phyloP scores from a whole-genome alignment of 139 green algal species.

The Tetraselmis chui region DNA sequence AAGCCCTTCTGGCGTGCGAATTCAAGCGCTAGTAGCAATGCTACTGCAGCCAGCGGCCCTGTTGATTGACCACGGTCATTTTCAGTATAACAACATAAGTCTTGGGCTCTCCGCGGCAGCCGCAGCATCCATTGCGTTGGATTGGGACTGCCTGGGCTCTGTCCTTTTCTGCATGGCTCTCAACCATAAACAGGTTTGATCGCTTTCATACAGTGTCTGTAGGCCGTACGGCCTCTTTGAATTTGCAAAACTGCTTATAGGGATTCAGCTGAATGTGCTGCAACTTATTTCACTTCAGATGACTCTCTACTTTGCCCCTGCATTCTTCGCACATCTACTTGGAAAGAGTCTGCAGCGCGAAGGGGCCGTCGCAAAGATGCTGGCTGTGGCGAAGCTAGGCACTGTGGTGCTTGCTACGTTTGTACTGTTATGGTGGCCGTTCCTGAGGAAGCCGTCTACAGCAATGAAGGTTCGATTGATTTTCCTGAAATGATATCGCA shows the following conservation, averaged over 20 bases:
- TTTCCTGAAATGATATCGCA: too few relatives aligned
- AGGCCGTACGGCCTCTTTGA: too few relatives aligned
- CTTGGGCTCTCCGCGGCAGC: conserved; percentile 59
- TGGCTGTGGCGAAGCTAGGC: conserved; percentile 43
- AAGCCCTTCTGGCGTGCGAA: neutral
- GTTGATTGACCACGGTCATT: conserved; percentile 97
- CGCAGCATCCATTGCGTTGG: conserved; percentile 2
- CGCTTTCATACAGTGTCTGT: too few relatives aligned
- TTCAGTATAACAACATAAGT: conserved; percentile 95
- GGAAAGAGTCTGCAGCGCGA: conserved; percentile 59
- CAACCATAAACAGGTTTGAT: conserved; percentile 86
- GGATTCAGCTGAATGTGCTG: too few relatives aligned
- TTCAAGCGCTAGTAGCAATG: conserved; percentile 31
- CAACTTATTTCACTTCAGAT: conserved; percentile 72
- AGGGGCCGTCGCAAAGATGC: conserved; percentile 13
- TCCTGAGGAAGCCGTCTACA: conserved; percentile 33
- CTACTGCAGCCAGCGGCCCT: conserved; percentile 78
- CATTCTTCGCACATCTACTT: conserved; percentile 93
- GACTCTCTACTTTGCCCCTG: conserved; percentile 88
- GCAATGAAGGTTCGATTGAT: too few relatives aligned
- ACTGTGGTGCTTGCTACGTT: conserved; percentile 56
- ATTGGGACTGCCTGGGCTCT: conserved; percentile 15
- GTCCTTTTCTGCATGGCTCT: conserved; percentile 75
- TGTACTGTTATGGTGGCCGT: conserved; percentile 73
- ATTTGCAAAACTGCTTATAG: too few relatives aligned